Evolutionary conservation across 164 flowering plant species (phyloP).

Genomic region (Annona cherimola): DNA sequence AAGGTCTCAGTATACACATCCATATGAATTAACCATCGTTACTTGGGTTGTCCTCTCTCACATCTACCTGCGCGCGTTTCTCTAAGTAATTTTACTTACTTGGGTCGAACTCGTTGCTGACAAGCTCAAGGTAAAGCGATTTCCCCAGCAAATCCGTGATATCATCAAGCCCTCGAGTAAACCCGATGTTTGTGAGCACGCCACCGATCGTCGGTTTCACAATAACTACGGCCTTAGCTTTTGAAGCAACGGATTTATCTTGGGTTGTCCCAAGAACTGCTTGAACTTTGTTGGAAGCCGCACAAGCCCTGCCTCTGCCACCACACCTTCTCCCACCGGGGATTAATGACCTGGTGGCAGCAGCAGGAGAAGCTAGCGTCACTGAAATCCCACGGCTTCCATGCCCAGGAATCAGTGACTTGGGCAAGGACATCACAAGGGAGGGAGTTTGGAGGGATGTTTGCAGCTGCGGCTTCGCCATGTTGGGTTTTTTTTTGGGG

Average conservation of each 20-base stretch:
- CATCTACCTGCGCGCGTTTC: no score
- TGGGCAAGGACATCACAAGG: background rate
- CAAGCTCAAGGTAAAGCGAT: constrained; percentile 54
- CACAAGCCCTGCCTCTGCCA: background rate
- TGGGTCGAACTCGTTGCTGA: constrained; percentile 57
- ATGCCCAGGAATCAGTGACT: background rate
- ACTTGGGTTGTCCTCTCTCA: no score
- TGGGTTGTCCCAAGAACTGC: background rate
- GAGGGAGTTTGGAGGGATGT: constrained; percentile 1
- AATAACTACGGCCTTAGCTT: constrained; percentile 32
- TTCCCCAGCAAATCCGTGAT: constrained; percentile 31
- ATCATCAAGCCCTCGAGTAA: constrained; percentile 18
- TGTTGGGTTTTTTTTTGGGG: background rate
- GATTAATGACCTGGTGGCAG: background rate
- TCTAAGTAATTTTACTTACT: constrained; percentile 33
- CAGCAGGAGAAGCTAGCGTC: no score
- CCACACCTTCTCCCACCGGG: background rate
- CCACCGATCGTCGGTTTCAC: constrained; percentile 35
- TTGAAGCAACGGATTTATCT: constrained; percentile 14
- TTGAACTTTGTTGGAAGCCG: background rate
- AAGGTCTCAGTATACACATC: no score
- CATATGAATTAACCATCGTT: no score
- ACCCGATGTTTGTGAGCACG: constrained; percentile 18
- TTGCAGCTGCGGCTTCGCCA: constrained; percentile 15
- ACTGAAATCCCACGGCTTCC: background rate